Percentiles rank a stretch among this genome's conserved stretches.
These are phyloP conservation scores for Colletotrichum orchidophilum DNA, from an alignment of 2,329 filamentous ascomycete genomes.

Conservation along the genomic window DNA sequence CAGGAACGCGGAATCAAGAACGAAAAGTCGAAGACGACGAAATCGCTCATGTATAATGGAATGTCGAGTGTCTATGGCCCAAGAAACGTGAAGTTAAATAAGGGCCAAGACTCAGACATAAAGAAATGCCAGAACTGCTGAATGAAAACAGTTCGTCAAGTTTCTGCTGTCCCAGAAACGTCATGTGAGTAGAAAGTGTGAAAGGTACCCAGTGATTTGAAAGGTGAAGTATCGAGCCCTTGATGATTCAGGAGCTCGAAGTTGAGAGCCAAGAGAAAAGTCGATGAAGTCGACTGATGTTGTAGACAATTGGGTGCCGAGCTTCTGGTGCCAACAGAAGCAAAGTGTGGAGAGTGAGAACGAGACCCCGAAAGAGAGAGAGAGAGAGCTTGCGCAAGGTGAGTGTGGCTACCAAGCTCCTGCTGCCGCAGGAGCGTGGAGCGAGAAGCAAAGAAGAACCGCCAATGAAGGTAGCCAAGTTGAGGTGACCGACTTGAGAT, in stretches of 20 bases:
- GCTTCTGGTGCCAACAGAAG: background rate
- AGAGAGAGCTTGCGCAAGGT: too few species aligned
- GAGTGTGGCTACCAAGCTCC: too few species aligned
- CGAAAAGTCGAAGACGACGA: background rate
- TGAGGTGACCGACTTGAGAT: background rate
- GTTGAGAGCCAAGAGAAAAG: background rate
- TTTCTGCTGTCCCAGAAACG: background rate
- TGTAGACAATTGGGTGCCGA: background rate
- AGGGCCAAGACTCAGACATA: background rate
- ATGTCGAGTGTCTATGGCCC: background rate
- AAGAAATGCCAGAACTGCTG: background rate
- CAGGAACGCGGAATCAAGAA: background rate
- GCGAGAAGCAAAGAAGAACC: too few species aligned
- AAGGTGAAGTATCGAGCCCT: too few species aligned
- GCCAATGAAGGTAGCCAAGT: too few species aligned
- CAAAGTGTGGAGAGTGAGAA: background rate
- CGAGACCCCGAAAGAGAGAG: background rate
- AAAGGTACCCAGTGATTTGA: too few species aligned
- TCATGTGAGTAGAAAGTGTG: too few species aligned
- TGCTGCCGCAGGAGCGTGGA: background rate
- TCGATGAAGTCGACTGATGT: background rate
- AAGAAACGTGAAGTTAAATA: background rate
- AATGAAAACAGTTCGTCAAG: background rate
- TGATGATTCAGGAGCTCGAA: too few species aligned
- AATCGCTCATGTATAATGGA: background rate